Evolutionary conservation across 192 early-diverging fungal genomes (phyloP).

Genomic region (Backusella luteola): DNA sequence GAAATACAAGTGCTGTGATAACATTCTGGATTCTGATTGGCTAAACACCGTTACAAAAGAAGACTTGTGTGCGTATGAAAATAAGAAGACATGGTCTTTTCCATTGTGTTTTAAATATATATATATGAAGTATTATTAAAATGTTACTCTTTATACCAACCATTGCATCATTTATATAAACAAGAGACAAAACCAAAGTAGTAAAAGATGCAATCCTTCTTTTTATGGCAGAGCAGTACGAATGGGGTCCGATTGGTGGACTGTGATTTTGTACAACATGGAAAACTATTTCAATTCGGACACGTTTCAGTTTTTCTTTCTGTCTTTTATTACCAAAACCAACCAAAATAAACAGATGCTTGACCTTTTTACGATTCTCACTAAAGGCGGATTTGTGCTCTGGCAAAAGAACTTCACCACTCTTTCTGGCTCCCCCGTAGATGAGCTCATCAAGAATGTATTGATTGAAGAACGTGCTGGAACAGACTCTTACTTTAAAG

Average conservation of each 20-base stretch:
- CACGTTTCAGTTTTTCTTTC: not conserved
- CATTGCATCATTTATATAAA: no score
- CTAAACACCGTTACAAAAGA: no score
- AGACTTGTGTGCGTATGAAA: no score
- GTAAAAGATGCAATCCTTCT: no score
- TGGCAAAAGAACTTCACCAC: conserved; percentile 75
- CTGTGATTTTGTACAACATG: not conserved
- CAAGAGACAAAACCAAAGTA: no score
- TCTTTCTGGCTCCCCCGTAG: conserved; percentile 59
- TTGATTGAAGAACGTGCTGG: conserved; percentile 73
- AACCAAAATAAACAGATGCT: conserved; percentile 58
- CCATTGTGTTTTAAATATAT: no score
- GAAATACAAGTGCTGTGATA: no score
- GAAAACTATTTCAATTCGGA: not conserved
- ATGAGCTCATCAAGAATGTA: conserved; percentile 72
- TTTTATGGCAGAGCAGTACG: not conserved
- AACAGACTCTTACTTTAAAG: conserved; percentile 60
- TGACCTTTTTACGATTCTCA: conserved; percentile 80
- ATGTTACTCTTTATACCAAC: no score
- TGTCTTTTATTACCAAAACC: not conserved
- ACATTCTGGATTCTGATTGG: no score
- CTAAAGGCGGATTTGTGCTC: conserved; percentile 85
- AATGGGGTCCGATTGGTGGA: not conserved
- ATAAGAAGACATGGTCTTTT: no score
- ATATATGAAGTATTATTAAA: no score